Percentiles rank a stretch among this genome's conserved stretches.
These are phyloP conservation scores for Pseudogymnoascus sp. DNA, from an alignment of 2,329 filamentous ascomycete genomes.

Conservation along the genomic window DNA sequence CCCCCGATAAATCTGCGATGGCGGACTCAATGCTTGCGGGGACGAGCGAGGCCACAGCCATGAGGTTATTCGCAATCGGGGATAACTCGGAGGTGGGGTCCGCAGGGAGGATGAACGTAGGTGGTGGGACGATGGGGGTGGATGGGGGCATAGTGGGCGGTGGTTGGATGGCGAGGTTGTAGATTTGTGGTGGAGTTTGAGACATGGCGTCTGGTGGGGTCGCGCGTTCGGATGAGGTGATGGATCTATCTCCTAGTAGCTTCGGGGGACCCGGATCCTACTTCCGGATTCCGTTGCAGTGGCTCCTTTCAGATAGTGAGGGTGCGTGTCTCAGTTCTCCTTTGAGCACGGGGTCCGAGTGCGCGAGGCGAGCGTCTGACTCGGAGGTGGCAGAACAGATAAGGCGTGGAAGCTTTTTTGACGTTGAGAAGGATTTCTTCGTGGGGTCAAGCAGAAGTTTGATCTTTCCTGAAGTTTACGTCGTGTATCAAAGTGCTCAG, in stretches of 20 bases:
- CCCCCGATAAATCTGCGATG: not conserved
- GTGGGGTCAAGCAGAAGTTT: not conserved
- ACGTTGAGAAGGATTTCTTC: not conserved
- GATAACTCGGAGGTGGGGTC: not conserved
- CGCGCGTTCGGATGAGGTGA: not conserved
- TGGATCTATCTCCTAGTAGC: not conserved
- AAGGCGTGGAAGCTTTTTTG: not conserved
- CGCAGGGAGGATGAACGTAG: not conserved
- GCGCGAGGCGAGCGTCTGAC: not conserved
- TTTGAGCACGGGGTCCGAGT: not conserved
- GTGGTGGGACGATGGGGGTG: not conserved
- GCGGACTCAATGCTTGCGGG: not conserved
- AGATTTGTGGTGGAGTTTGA: not conserved
- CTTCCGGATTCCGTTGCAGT: not conserved
- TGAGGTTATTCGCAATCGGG: not conserved
- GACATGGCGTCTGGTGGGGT: not conserved
- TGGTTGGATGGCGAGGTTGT: conserved; percentile 3
- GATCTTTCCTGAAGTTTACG: not conserved
- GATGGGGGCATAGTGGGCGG: not conserved
- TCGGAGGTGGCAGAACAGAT: not conserved
- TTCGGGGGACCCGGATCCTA: not conserved
- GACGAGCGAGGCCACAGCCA: not conserved
- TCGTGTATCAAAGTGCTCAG: not conserved
- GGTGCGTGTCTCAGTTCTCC: conserved; percentile 4
- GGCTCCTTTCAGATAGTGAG: conserved; percentile 3